These are phyloP conservation scores for Artemisia argyi DNA, from an alignment of 129 eudicot genomes.

Conservation along the genomic window DNA sequence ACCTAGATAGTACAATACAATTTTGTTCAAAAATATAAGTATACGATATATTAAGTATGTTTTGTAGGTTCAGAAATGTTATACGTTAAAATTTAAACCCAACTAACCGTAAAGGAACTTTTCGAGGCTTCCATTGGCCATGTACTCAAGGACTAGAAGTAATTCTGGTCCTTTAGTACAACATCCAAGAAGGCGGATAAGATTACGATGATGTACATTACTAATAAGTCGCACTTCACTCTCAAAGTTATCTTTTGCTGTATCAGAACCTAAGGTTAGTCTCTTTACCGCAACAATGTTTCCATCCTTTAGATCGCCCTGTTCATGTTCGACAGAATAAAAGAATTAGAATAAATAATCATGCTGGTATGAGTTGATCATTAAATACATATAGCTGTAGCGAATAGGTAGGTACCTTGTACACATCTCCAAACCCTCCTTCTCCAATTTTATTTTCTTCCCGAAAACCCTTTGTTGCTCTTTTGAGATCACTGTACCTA, in stretches of 20 bases:
- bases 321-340: not conserved
- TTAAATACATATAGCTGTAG: constrained; percentile 1
- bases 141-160: constrained; percentile 71
- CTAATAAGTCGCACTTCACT: constrained; percentile 69
- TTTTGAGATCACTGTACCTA: constrained; percentile 58
- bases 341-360: not conserved
- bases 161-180: constrained; percentile 57
- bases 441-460: constrained; percentile 70
- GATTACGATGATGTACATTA: constrained; percentile 78
- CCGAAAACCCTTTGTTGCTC: constrained; percentile 60
- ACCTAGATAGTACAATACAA: constrained; percentile 30
- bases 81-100: not conserved
- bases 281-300: constrained; percentile 61
- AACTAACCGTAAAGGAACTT: constrained; percentile 59
- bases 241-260: constrained; percentile 58
- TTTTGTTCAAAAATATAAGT: not conserved
- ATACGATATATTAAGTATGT: too few relatives aligned
- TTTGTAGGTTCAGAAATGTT: too few relatives aligned
- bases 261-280: constrained; percentile 39
- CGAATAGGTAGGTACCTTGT: constrained; percentile 46
- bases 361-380: not conserved
- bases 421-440: constrained; percentile 85
- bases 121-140: constrained; percentile 80
- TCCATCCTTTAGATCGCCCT: constrained; percentile 67
- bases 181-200: constrained; percentile 73